Conservation (phyloP, 1,284 basidiomycete species). For the Peniophora sp. region DNA sequence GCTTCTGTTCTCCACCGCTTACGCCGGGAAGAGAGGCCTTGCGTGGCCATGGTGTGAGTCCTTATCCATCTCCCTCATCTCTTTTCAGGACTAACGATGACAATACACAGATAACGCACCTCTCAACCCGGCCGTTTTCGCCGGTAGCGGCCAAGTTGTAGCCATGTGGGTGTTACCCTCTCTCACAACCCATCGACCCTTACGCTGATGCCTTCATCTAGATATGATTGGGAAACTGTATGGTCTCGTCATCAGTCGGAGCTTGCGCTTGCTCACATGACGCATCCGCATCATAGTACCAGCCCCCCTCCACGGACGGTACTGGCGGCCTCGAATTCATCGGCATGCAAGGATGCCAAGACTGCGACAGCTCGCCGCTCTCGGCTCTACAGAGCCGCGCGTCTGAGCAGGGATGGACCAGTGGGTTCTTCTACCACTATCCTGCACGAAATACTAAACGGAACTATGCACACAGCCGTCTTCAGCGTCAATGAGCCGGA, state of each 20-base stretch:
- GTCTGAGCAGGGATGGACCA: not conserved
- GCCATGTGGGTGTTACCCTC: not conserved
- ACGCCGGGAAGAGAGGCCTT: not conserved
- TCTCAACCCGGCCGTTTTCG: not conserved
- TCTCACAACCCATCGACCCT: not conserved
- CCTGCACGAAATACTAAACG: not conserved
- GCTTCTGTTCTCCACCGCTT: not conserved
- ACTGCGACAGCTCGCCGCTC: not conserved
- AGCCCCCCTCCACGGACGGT: not conserved
- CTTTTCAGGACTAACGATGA: not conserved
- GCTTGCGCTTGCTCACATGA: not conserved
- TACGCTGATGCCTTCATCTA: slow-evolving; percentile 3
- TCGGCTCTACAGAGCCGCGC: not conserved
- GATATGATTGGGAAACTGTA: slow-evolving; percentile 19
- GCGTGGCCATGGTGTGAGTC: not conserved
- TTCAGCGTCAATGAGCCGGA: slow-evolving; percentile 9
- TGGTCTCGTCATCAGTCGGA: too few species aligned
- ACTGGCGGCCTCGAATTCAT: not conserved
- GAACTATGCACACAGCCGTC: not conserved
- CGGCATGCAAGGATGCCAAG: not conserved
- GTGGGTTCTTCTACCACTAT: not conserved
- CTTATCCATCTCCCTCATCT: not conserved
- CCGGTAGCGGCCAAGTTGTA: not conserved
- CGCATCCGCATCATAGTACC: slow-evolving; percentile 8
- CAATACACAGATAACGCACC: not conserved